Evolutionary conservation across 805 yeast genomes (phyloP).

Genomic region (Metschnikowia kunwiensis): DNA sequence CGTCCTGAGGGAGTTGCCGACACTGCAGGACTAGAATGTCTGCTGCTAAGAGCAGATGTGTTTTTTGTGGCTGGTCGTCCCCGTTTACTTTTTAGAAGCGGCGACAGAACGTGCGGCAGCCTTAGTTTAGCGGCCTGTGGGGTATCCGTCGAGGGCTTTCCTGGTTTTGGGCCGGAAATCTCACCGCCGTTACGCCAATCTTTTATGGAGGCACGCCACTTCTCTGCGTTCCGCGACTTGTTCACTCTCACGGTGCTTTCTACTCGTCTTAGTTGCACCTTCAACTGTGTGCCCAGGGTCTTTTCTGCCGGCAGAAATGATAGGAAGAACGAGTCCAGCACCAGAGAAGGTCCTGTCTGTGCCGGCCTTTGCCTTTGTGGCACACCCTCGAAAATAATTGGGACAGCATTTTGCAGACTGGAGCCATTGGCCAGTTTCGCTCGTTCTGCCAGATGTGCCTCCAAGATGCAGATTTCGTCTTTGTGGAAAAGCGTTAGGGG

Average conservation of each 20-base stretch:
- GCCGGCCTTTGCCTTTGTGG: constrained; percentile 26
- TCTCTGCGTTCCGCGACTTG: constrained; percentile 36
- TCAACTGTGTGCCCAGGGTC: constrained; percentile 1
- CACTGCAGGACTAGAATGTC: too few relatives aligned
- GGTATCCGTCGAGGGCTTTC: neutral
- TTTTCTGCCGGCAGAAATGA: constrained; percentile 19
- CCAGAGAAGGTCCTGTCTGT: constrained; percentile 10
- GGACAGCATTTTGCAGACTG: constrained; percentile 13
- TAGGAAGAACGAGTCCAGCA: constrained; percentile 33
- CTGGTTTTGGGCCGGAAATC: neutral
- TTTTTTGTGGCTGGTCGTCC: neutral
- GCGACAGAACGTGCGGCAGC: constrained; percentile 8
- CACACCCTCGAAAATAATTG: constrained; percentile 39
- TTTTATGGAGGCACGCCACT: constrained; percentile 24
- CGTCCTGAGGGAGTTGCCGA: too few relatives aligned
- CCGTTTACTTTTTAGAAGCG: constrained; percentile 4
- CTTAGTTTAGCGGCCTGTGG: neutral
- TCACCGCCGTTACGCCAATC: constrained; percentile 4
- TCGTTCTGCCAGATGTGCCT: constrained; percentile 27
- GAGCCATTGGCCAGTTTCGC: constrained; percentile 11
- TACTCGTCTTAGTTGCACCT: constrained; percentile 23
- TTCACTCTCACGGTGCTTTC: constrained; percentile 33
- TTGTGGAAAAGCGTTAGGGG: constrained; percentile 34
- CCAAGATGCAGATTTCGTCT: constrained; percentile 31
- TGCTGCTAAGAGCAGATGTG: neutral